Base-by-base conservation (phyloP, 495 filamentous ascomycete genomes). In the Cercophora newfieldiana region DNA sequence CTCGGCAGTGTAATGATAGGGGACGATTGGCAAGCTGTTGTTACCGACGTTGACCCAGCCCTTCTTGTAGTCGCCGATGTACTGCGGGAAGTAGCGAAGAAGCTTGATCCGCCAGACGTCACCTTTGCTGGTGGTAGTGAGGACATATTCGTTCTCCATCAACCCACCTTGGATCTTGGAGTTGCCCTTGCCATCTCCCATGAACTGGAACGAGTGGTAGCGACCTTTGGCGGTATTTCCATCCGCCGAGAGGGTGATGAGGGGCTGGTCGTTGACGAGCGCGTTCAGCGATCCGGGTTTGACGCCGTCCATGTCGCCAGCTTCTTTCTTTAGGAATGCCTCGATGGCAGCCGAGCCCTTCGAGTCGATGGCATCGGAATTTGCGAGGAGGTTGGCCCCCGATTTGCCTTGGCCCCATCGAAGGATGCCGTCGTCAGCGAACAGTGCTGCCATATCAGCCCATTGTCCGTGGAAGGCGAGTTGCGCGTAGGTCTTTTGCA, bases 101-200 rank as follows among this genome's bases (percentile, higher is more conserved):
- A 68, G 25, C 22, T 62, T 50, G 28, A 71, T 68, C 47, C 63
- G 59, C 69, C 69, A 71, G 1, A 19, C 3, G 2, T 63, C 50
- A 1, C 44, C 62, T 22, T 26, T 61, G 12, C 56, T 25, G 1
- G 56, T 14, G 4, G 14, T 25, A 18, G 6, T 28, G 4, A 62
- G 44, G 0, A 21, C 24, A 30, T 71, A 71, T 31, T 66, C n/a
- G 53, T 71, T 71, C 59, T 71, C 69, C 44, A 65, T 65, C 3
- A 68, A 60, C 8, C 69, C 69, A 33, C 69, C 69, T 22, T 71
- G 48, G 51, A 71, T 62, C 30, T 57, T 56, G 1, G 69, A 63
- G 10, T 54, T 31, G 0, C 65, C 69, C 5, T 21, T 18, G 0
- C 69, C 69, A 44, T 71, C 61, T 1, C 69, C 69, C 7, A 66